phyloP scores from a whole-genome alignment of 2,329 filamentous ascomycete species.

The Phialocephala subalpina region DNA sequence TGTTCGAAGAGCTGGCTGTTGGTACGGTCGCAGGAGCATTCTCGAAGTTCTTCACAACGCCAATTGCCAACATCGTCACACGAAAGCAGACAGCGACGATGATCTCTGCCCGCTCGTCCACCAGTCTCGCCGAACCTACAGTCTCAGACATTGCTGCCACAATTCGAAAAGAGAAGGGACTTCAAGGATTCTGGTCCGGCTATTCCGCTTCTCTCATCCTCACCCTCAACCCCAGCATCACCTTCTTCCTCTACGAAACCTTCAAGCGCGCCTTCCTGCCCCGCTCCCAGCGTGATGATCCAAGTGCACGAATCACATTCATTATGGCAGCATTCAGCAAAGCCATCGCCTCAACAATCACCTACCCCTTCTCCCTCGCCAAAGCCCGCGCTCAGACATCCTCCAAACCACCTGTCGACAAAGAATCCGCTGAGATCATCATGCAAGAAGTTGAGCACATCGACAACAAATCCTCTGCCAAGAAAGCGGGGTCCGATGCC shows the following conservation, averaged over 20 bases:
- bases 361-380: constrained; percentile 88
- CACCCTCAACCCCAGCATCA: constrained; percentile 86
- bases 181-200: constrained; percentile 84
- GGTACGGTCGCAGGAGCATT: constrained; percentile 78
- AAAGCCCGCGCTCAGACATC: constrained; percentile 79
- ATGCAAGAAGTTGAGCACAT: constrained; percentile 41
- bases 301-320: constrained; percentile 64
- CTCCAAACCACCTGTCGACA: constrained; percentile 45
- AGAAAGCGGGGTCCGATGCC: constrained; percentile 34
- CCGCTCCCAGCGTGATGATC: constrained; percentile 57
- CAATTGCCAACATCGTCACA: constrained; percentile 83
- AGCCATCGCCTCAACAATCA: constrained; percentile 76
- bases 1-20: constrained; percentile 76
- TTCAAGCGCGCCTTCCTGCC: constrained; percentile 68
- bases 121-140: constrained; percentile 24
- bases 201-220: constrained; percentile 83
- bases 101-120: constrained; percentile 49
- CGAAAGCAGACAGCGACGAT: constrained; percentile 77
- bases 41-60: constrained; percentile 79
- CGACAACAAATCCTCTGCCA: constrained; percentile 42
- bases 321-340: constrained; percentile 81
- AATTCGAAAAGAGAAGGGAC: constrained; percentile 74
- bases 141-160: constrained; percentile 66
- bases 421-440: constrained; percentile 41
- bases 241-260: constrained; percentile 82